These are phyloP conservation scores for Ophiocordyceps camponoti-floridani DNA, from an alignment of 2,329 filamentous ascomycete species.

Conservation along the genomic window DNA sequence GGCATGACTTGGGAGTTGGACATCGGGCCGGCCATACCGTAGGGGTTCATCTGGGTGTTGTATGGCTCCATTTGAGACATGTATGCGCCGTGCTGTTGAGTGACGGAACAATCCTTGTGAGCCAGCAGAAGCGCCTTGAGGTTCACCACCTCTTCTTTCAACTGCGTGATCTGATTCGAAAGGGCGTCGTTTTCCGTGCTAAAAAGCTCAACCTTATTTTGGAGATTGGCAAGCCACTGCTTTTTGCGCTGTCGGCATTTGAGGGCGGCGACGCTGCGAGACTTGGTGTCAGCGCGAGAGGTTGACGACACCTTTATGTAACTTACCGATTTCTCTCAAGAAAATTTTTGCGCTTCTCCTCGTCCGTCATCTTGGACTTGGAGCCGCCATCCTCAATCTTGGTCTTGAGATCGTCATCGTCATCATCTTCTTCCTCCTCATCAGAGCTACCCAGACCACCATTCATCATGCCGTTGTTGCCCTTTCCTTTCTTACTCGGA, in stretches of 20 bases:
- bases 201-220: conserved; percentile 86
- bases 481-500: conserved; percentile 52
- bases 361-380: conserved; percentile 82
- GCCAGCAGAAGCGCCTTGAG: conserved; percentile 83
- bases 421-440: conserved; percentile 23
- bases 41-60: conserved; percentile 39
- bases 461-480: conserved; percentile 8
- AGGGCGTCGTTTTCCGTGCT: conserved; percentile 82
- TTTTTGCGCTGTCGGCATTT: conserved; percentile 98
- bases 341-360: conserved; percentile 97
- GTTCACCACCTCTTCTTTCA: conserved; percentile 86
- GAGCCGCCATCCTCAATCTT: conserved; percentile 4
- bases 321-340: conserved; percentile 82
- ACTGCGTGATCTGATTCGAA: conserved; percentile 61
- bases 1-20: conserved; percentile 35
- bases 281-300: conserved; percentile 5
- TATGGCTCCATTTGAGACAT: conserved; percentile 38
- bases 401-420: neutral
- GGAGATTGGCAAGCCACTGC: conserved; percentile 91
- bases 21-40: conserved; percentile 36
- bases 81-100: conserved; percentile 50
- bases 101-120: conserved; percentile 91
- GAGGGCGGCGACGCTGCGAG: conserved; percentile 67
- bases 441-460: conserved; percentile 26
- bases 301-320: neutral